Percentiles rank a stretch among this genome's conserved stretches.
Evolutionary conservation across 129 eudicot genomes (phyloP).

Genomic region (Lactuca sativa): DNA sequence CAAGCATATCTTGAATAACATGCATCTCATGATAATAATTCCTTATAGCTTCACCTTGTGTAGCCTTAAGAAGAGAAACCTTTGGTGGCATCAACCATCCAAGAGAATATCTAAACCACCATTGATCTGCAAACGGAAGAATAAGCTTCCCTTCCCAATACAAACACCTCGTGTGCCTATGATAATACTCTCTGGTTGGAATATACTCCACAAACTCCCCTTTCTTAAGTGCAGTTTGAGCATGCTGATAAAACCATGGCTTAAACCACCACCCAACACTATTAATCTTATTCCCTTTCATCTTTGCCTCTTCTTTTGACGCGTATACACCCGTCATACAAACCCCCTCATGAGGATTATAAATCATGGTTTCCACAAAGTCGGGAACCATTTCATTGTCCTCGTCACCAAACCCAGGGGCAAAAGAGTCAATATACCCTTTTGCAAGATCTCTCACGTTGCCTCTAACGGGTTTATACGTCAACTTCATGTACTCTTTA

Average conservation of each 20-base stretch:
- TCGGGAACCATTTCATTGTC: slow-evolving; percentile 81
- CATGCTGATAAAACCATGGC: slow-evolving; percentile 90
- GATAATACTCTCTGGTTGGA: slow-evolving; percentile 87
- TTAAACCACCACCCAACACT: slow-evolving; percentile 90
- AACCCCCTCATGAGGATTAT: slow-evolving; percentile 77
- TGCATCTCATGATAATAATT: slow-evolving; percentile 95
- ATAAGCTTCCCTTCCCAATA: slow-evolving; percentile 97
- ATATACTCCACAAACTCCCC: slow-evolving; percentile 95
- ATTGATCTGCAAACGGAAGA: slow-evolving; percentile 86
- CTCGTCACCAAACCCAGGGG: slow-evolving; percentile 82
- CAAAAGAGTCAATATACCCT: slow-evolving; percentile 84
- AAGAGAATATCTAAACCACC: slow-evolving; percentile 73
- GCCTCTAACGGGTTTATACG: slow-evolving; percentile 84
- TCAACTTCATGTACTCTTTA: slow-evolving; percentile 88
- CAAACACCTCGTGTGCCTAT: slow-evolving; percentile 85
- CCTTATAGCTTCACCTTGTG: slow-evolving; percentile 87
- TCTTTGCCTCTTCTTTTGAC: slow-evolving; percentile 71
- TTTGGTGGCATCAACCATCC: slow-evolving; percentile 98
- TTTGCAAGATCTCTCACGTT: slow-evolving; percentile 76
- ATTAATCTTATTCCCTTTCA: slow-evolving; percentile 69
- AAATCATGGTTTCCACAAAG: slow-evolving; percentile 87
- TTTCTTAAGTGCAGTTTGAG: slow-evolving; percentile 61
- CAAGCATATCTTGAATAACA: slow-evolving; percentile 94
- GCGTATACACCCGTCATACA: slow-evolving; percentile 75
- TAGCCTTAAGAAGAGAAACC: slow-evolving; percentile 87